Percentiles rank a stretch among this genome's conserved stretches.
Conservation (phyloP, 2,329 filamentous ascomycete species). For the Blastomyces gilchristii region DNA sequence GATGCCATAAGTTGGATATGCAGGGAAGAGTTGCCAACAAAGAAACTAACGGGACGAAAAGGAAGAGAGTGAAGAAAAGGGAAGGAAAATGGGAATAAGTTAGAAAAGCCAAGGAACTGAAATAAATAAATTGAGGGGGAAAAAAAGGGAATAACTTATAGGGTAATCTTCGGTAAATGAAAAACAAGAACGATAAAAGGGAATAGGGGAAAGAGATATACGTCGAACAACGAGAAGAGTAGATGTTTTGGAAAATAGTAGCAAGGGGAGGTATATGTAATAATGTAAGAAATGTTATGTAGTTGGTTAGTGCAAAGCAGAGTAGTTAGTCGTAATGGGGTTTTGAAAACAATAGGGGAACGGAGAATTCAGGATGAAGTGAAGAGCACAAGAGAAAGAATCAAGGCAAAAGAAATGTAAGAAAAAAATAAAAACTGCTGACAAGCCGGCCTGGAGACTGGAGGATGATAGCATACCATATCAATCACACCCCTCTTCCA, state of each 20-base stretch:
- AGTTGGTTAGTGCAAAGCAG: neutral
- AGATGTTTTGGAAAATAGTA: too few relatives aligned
- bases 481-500: neutral
- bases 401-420: neutral
- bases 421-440: neutral
- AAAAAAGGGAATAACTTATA: constrained; percentile 8
- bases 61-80: neutral
- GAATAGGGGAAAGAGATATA: neutral
- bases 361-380: neutral
- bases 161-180: neutral
- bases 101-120: neutral
- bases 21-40: neutral
- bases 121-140: neutral
- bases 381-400: neutral
- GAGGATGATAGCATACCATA: neutral
- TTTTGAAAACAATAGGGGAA: neutral
- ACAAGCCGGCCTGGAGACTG: neutral
- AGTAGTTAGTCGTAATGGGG: neutral
- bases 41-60: neutral
- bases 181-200: neutral
- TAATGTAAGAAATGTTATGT: neutral
- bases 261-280: neutral
- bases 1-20: constrained; percentile 9
- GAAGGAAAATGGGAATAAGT: neutral
- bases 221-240: too few relatives aligned